Evolutionary conservation across 1,139 yeast species (phyloP).

Genomic region (Cylindricascospora bacillispora): DNA sequence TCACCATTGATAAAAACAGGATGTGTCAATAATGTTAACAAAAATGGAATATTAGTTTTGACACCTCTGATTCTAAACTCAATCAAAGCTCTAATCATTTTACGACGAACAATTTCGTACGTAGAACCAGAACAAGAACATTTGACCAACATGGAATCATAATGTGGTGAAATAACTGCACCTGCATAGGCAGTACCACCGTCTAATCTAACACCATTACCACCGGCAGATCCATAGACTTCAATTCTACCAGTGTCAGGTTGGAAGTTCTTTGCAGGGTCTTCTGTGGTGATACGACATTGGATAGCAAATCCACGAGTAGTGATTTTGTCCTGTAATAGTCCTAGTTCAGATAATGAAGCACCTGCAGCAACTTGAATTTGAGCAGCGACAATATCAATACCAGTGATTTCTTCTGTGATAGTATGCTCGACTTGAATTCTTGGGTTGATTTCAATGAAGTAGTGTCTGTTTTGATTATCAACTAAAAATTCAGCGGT

Average conservation of each 20-base stretch:
- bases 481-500: constrained; percentile 97
- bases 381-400: constrained; percentile 96
- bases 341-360: constrained; percentile 76
- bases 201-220: constrained; percentile 96
- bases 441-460: constrained; percentile 97
- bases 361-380: constrained; percentile 99
- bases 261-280: constrained; percentile 90
- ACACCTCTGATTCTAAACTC: constrained; percentile 99
- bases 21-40: constrained; percentile 83
- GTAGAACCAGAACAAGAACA: constrained; percentile 96
- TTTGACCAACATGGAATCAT: constrained; percentile 96
- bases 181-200: constrained; percentile 99
- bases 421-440: constrained; percentile 98
- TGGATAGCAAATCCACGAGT: constrained; percentile 97
- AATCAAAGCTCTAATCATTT: constrained; percentile 91
- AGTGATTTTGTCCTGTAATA: constrained; percentile 86
- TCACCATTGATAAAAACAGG: constrained; percentile 78
- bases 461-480: constrained; percentile 86
- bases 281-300: constrained; percentile 98
- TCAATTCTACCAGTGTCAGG: constrained; percentile 99
- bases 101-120: constrained; percentile 91
- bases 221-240: constrained; percentile 97
- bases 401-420: constrained; percentile 98
- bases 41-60: constrained; percentile 93
- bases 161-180: constrained; percentile 91